Conservation (phyloP, 768 basidiomycete species). For the Calocybe indica region DNA sequence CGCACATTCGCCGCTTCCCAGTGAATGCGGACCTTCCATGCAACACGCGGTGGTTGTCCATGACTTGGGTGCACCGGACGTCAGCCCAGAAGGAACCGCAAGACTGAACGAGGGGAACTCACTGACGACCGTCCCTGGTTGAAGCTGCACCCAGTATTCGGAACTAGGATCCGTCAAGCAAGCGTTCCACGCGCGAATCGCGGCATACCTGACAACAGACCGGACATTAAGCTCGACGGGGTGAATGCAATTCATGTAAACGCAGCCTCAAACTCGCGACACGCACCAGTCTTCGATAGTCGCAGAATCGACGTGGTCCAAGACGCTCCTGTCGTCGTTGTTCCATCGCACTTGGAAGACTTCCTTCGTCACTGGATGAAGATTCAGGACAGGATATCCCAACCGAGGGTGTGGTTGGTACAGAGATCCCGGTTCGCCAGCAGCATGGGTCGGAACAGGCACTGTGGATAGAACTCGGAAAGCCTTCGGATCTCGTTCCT, state of each 20-base stretch:
- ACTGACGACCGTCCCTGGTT: constrained; percentile 83
- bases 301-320: constrained; percentile 52
- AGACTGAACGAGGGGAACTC: constrained; percentile 20
- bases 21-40: constrained; percentile 92
- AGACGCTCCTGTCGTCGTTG: constrained; percentile 85
- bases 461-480: constrained; percentile 66
- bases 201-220: constrained; percentile 55
- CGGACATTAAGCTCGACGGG: no score
- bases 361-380: constrained; percentile 53
- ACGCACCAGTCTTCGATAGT: constrained; percentile 71
- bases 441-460: constrained; percentile 80
- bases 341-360: constrained; percentile 88
- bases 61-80: constrained; percentile 37
- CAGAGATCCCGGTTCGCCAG: constrained; percentile 60
- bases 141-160: constrained; percentile 89
- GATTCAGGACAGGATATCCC: constrained; percentile 68
- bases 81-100: not conserved
- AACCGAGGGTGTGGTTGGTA: constrained; percentile 52
- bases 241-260: no score
- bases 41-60: constrained; percentile 91
- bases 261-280: not conserved
- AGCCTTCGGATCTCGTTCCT: constrained; percentile 61
- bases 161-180: constrained; percentile 74
- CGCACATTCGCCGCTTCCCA: constrained; percentile 89
- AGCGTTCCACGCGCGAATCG: constrained; percentile 73